Base-by-base conservation (phyloP, 805 yeast species). In the Candida ortonii region DNA sequence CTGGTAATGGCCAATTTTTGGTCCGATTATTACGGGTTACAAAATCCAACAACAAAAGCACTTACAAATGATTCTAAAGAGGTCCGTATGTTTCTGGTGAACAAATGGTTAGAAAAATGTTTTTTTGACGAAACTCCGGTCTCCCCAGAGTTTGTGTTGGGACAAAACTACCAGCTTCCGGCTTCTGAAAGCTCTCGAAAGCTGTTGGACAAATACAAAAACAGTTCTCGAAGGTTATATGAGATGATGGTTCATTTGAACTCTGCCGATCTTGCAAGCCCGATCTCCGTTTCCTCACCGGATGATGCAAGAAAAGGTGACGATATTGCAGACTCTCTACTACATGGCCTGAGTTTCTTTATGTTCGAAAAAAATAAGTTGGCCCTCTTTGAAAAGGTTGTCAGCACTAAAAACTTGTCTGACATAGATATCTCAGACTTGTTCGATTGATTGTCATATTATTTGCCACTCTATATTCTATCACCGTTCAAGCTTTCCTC, bases 241-340 rank as follows among this genome's bases (percentile, higher is more conserved):
- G 55, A 55, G 23, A 39, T 54, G 32, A 51, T 55, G 35, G 26
- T 25, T 6, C 34, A 41, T 16, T 25, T 62, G 7, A 59, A 59
- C 36, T 25, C 34, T 4, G 15, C 36, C 5, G 51, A 52, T 24
- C 13, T 12, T 2, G 11, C n/a, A 4, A 30, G 39, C 19, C 29
- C 23, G 21, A 41, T 33, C 10, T 28, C 40, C 4, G 21, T 36
- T 7, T 38, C 32, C 16, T 45, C 41, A 15, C 22, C 33, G 6
- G 51, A 49, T 33, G 44, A 49, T 6, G 33, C 22, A 3, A 43
- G 38, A 19, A 80, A 80, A 50, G 71, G 73, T 26, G 89, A 81
- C 51, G 89, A 81, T 52, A 58, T 80, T 36, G 72, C 78, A 7
- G 89, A 81, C 52, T 67, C 81, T 1, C 58, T 80, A n/a, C 57